Percentiles rank a stretch among this genome's conserved stretches.
phyloP scores from a whole-genome alignment of 352 stramenopile species.

The Globisporangium nunn region DNA sequence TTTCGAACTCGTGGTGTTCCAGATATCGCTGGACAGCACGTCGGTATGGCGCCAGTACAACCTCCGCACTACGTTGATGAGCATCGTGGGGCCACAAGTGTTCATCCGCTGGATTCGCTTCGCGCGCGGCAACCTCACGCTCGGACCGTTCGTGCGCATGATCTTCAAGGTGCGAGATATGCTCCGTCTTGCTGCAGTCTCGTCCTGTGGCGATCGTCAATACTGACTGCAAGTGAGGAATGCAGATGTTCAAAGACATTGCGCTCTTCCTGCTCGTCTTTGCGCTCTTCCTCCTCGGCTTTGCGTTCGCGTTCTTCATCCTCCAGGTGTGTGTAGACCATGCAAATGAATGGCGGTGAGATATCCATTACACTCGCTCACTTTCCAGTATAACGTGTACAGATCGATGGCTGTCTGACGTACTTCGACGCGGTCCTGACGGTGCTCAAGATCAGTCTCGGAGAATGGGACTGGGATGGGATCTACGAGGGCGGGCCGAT shows the following conservation, averaged over 20 bases:
- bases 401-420: constrained; percentile 66
- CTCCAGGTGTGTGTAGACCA: constrained; percentile 42
- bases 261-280: constrained; percentile 71
- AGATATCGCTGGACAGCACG: constrained; percentile 55
- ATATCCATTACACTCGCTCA: neutral
- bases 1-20: constrained; percentile 45
- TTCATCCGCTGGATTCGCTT: constrained; percentile 83
- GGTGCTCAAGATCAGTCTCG: constrained; percentile 68
- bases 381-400: neutral
- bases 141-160: constrained; percentile 80
- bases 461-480: constrained; percentile 66
- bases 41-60: constrained; percentile 57
- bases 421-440: constrained; percentile 50
- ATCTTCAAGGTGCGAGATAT: constrained; percentile 56
- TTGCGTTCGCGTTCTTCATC: constrained; percentile 79
- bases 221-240: neutral
- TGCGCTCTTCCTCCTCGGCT: constrained; percentile 61
- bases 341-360: neutral
- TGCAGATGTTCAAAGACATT: constrained; percentile 80
- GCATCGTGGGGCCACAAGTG: constrained; percentile 67
- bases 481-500: constrained; percentile 67
- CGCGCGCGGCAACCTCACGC: constrained; percentile 47
- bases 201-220: neutral
- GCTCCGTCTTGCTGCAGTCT: neutral
- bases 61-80: constrained; percentile 70